Conservation (phyloP, 805 yeast genomes). For the Lipomyces spencermartinsiae region DNA sequence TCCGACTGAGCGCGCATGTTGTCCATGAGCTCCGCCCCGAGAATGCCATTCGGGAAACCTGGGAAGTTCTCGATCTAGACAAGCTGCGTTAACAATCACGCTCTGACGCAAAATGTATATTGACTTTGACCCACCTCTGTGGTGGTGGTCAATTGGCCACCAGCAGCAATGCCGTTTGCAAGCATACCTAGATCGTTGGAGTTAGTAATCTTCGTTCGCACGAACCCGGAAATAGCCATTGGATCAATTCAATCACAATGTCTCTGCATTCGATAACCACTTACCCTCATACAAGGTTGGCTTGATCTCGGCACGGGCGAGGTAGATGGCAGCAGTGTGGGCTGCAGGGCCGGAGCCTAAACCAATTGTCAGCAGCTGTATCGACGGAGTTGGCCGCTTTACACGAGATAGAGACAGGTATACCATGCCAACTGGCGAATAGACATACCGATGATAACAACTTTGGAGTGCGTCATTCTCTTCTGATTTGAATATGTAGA, state of each 20-base stretch:
- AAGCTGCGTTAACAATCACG: neutral
- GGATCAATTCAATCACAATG: neutral
- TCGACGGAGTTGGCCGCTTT: neutral
- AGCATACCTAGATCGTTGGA: constrained; percentile 44
- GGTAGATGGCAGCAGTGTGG: constrained; percentile 97
- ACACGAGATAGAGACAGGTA: too few species aligned
- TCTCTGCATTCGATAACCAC: constrained; percentile 39
- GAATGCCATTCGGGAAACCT: constrained; percentile 93
- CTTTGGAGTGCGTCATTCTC: constrained; percentile 63
- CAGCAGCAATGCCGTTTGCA: constrained; percentile 98
- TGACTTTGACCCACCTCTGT: constrained; percentile 61
- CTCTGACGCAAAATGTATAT: neutral
- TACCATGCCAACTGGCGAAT: neutral
- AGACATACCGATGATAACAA: constrained; percentile 63
- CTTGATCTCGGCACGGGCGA: constrained; percentile 94
- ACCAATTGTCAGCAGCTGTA: neutral
- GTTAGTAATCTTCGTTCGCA: neutral
- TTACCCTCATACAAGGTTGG: constrained; percentile 95
- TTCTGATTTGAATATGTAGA: constrained; percentile 3
- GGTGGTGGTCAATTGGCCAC: constrained; percentile 98
- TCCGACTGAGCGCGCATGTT: constrained; percentile 87
- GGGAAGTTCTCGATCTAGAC: constrained; percentile 88
- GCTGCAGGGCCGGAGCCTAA: constrained; percentile 98
- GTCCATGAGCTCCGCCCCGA: constrained; percentile 90
- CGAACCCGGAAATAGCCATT: neutral